Percentiles rank a stretch among this genome's conserved stretches.
These are phyloP conservation scores for Odonthalia washingtoniensis DNA, from an alignment of 31 red algal species.

Conservation along the genomic window DNA sequence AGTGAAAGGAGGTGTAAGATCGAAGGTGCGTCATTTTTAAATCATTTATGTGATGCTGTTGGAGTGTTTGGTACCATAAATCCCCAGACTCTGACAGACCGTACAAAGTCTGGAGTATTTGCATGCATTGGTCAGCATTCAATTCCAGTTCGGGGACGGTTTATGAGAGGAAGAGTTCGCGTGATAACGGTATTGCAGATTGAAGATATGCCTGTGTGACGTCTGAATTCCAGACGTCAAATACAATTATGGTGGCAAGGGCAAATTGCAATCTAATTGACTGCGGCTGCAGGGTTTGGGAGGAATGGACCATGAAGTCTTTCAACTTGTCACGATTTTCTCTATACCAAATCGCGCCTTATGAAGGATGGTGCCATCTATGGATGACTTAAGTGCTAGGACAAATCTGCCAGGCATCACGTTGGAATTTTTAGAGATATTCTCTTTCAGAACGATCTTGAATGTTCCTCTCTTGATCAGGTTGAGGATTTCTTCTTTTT, in stretches of 20 bases:
- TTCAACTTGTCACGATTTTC: no score
- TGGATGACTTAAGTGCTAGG: constrained; percentile 50
- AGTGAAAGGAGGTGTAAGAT: constrained; percentile 53
- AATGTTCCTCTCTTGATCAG: constrained; percentile 33
- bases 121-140: constrained; percentile 26
- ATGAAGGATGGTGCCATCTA: not conserved
- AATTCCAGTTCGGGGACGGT: constrained; percentile 45
- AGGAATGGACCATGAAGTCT: no score
- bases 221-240: constrained; percentile 42
- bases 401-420: constrained; percentile 45
- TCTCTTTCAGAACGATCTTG: constrained; percentile 35
- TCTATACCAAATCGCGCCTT: constrained; percentile 27
- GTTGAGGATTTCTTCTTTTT: constrained; percentile 23
- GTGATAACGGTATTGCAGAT: constrained; percentile 23
- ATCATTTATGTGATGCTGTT: no score
- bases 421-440: constrained; percentile 45
- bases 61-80: no score
- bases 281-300: constrained; percentile 44
- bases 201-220: no score
- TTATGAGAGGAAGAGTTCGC: constrained; percentile 46
- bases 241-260: constrained; percentile 14
- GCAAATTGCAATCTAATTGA: constrained; percentile 39
- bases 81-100: no score
- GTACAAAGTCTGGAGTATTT: constrained; percentile 46
- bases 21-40: constrained; percentile 14